Evolutionary conservation across 352 stramenopile species (phyloP), one percentile per base, ranked within the genome.

Genomic region (Pythium diclinum): DNA sequence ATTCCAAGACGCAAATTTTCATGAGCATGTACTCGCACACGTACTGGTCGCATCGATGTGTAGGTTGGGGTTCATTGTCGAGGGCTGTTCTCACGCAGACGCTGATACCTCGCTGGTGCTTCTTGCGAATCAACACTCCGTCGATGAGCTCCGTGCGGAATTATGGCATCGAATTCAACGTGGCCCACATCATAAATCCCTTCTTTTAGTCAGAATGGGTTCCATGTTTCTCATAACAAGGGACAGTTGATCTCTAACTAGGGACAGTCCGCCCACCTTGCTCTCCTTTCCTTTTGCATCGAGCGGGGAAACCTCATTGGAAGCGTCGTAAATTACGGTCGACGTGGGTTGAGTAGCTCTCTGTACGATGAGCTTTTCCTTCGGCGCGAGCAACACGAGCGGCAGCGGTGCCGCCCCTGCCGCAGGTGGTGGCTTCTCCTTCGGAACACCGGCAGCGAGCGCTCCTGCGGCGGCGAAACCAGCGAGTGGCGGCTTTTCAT

Each of bases 361-460:
- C 53, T 56, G 51, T 44, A 68, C 56, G 59, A 75, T 73, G 40
- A 56, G 61, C 59, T 79, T 79, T 62, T 65, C 68, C 30, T 79
- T 79, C 62, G 72, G 69, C 32, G 63, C 65, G 40, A 54, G 68
- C 4, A 60, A 54, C 44, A 57, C 28, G 11, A 42, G 8, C 34
- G 56, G 56, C 14, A 54, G 59, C 3, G 63, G 51, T 32, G 16
- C 23, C 14, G 60, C 59, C 2, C n/a, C 56, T 0, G 44, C 52
- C 0, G 28, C 61, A 4, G 32, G 53, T 1, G 59, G 65, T 6
- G 62, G 68, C 3, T 74, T 74, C 46, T 63, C 55, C 17, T 74
- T 74, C 52, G 68, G 63, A 17, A 61, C 65, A 5, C 47, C 60
- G 33, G 47, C 63, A 4, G 34, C 51, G 10, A 19, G 56, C 28